These are phyloP conservation scores for Apostasia shenzhenica DNA, from an alignment of 106 monocot species.

Conservation along the genomic window DNA sequence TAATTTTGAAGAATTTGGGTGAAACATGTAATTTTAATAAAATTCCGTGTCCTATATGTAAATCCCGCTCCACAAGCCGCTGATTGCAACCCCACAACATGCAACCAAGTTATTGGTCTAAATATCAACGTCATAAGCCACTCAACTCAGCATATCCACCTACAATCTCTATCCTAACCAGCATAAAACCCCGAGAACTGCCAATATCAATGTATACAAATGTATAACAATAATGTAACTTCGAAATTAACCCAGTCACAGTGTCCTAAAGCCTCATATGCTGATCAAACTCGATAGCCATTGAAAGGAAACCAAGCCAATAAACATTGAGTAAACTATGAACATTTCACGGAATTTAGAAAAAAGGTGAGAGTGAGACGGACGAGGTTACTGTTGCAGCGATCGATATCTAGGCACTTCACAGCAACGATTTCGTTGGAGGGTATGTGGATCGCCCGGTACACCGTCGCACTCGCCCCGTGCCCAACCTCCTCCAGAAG, in stretches of 20 bases:
- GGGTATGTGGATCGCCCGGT: constrained; percentile 65
- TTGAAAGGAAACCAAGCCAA: neutral
- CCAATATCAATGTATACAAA: too few species aligned
- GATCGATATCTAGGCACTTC: constrained; percentile 97
- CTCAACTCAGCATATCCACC: neutral
- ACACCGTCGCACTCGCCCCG: constrained; percentile 89
- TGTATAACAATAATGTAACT: too few species aligned
- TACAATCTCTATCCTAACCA: neutral
- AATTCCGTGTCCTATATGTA: too few species aligned
- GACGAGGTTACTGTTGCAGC: constrained; percentile 90
- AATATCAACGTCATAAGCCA: neutral
- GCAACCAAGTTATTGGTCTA: neutral
- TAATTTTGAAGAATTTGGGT: too few species aligned
- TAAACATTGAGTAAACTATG: neutral
- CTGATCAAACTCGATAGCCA: neutral
- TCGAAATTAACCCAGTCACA: too few species aligned
- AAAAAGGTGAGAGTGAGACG: constrained; percentile 2
- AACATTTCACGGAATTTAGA: neutral
- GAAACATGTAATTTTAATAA: too few species aligned
- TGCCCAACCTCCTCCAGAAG: constrained; percentile 86
- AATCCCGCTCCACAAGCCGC: too few species aligned
- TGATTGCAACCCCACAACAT: neutral
- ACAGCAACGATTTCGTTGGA: constrained; percentile 76
- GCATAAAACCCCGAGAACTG: too few species aligned
- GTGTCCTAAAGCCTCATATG: too few species aligned